Base-by-base conservation (phyloP, 257 asterid species). In the Thymus mandschuricus region DNA sequence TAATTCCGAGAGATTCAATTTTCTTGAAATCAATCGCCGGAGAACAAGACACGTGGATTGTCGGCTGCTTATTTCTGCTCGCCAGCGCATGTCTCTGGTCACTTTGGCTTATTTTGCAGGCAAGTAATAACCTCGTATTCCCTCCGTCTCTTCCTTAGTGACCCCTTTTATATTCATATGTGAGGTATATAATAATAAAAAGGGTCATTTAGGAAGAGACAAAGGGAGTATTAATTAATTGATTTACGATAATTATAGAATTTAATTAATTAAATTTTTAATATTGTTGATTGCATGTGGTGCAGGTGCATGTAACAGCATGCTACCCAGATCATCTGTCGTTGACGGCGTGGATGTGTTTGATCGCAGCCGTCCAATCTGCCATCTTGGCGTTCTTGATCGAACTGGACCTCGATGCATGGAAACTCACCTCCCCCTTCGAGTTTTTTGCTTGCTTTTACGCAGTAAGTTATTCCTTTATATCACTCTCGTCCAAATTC, bases 41-140 rank as follows among this genome's bases (percentile, higher is more conserved):
- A 64, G 58, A 3, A 4, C n/a, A 66, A 65, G 82, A 79, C 61
- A 74, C 76, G 38, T 92, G 96, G 96, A 49, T 85, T 41, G 52
- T 86, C 6, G 98, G 98, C 54, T 88, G 91, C 72, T 66, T 83
- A 0, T 78, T 90, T 35, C 82, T 89, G 62, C 64, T 88, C 10
- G 94, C 45, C 13, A 74, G 77, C 64, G 8, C 77, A 4, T 55
- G 60, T 80, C 84, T 81, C 83, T 92, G 98, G 76, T 81, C 86
- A 1, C 46, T 75, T 71, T 78, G 81, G 83, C 86, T 81, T 0
- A 78, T 81, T 38, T 50, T 81, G 13, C 86, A 81, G 85, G 85
- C 68, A 71, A 12, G 9, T 60, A 31, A 28, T 28, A 10, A 10
- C 1, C 10, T 43, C 21, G 21, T 21, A 21, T 21, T 21, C 21